Evolutionary conservation across 306 rosid species (phyloP), one percentile per base, ranked within the genome.

Genomic region (Benincasa hispida): DNA sequence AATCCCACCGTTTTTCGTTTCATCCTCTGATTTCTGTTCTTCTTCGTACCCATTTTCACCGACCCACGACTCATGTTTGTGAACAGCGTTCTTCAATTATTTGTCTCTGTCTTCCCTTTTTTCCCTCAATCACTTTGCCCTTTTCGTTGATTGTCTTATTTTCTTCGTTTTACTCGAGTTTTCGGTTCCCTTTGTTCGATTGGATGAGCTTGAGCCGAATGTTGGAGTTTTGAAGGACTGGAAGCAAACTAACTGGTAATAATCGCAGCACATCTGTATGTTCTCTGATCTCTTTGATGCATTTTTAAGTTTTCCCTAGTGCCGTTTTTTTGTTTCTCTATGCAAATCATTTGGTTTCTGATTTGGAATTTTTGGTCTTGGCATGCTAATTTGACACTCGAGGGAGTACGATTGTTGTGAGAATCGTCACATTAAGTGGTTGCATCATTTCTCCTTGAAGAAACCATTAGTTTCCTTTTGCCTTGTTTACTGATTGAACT

Each of bases 61-160:
- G 8, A 67, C 53, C 10, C 74, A 39, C 53, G 5, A 22, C 19
- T 10, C n/a, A 41, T 45, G 75, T 42, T 14, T 69, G 37, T 24
- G 56, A 69, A 69, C 55, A 69, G 73, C 73, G 73, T 42, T 69
- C 37, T 22, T 22, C 57, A 17, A 69, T 69, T 69, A 69, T 15
- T 69, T 45, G 57, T n/a, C 13, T 30, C 41, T 6, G 50, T 19
- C 4, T 21, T n/a, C 17, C 50, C 37, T 35, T 65, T 41, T 11
- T 5, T 5, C 18, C 55, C 74, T 13, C 28, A 65, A 41, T 21
- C 74, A 55, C 34, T 24, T 42, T 6, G 53, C 54, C 21, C 22
- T 45, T 47, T 69, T 25, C 75, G 22, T 47, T 25, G 37, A 69
- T 45, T 69, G 8, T 3, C 25, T 32, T 62, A 11, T 69, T 45